Conservation (phyloP, 75 land plant species). For the Picea glauca region DNA sequence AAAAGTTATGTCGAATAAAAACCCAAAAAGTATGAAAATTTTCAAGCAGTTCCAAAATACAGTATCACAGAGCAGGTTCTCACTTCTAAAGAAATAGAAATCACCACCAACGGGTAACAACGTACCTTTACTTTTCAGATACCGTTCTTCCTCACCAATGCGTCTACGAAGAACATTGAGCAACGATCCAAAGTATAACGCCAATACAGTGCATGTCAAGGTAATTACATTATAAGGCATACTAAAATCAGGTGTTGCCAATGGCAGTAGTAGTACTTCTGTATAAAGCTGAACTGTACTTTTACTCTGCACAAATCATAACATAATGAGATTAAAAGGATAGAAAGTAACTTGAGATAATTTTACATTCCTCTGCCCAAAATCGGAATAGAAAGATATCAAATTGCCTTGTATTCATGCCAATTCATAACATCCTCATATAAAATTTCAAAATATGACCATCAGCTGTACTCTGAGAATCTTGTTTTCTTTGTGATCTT, state of each 20-base stretch:
- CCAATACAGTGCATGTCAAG: slow-evolving; percentile 92
- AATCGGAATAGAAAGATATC: background rate
- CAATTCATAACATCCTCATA: background rate
- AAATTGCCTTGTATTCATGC: background rate
- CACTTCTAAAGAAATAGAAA: too few species aligned
- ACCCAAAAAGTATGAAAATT: too few species aligned
- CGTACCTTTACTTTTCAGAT: slow-evolving; percentile 50
- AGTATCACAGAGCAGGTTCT: too few species aligned
- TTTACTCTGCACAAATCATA: slow-evolving; percentile 40
- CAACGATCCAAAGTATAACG: slow-evolving; percentile 95
- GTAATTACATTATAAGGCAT: slow-evolving; percentile 99
- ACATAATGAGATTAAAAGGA: background rate
- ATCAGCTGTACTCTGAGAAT: background rate
- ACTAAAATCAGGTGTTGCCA: slow-evolving; percentile 99
- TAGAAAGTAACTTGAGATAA: background rate
- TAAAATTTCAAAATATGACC: background rate
- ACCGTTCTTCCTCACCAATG: slow-evolving; percentile 81
- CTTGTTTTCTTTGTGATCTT: background rate
- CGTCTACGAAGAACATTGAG: slow-evolving; percentile 78
- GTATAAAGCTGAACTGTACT: slow-evolving; percentile 58
- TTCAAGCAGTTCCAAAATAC: too few species aligned
- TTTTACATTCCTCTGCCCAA: background rate
- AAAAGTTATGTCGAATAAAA: too few species aligned
- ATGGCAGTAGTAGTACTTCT: slow-evolving; percentile 83
- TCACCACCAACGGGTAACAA: background rate